These are phyloP conservation scores for Arachis monticola DNA, from an alignment of 331 rosid genomes.

Conservation along the genomic window DNA sequence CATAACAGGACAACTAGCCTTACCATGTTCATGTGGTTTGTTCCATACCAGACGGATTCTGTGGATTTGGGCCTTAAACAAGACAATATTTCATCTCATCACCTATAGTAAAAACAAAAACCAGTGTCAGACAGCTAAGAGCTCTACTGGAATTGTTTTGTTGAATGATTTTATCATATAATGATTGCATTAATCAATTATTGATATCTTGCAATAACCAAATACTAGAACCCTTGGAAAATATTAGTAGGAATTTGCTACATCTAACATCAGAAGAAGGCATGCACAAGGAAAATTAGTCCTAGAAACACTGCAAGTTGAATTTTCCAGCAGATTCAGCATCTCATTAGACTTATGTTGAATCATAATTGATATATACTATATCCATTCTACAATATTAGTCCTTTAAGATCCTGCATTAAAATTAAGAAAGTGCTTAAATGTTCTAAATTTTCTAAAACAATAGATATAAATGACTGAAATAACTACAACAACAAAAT, in stretches of 20 bases:
- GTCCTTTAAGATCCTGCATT: no score
- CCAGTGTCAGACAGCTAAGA: conserved; percentile 35
- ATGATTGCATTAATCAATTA: not conserved
- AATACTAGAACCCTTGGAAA: not conserved
- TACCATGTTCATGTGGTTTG: conserved; percentile 39
- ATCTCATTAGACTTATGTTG: no score
- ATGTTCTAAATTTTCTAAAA: no score
- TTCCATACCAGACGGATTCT: conserved; percentile 24
- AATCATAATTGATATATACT: not conserved
- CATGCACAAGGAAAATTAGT: no score
- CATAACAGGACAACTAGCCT: conserved; percentile 21
- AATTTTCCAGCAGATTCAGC: no score
- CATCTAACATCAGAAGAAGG: no score
- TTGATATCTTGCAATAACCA: not conserved
- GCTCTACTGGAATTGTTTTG: not conserved
- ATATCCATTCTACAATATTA: no score
- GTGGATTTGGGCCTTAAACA: conserved; percentile 33
- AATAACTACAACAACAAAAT: no score
- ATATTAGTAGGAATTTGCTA: no score
- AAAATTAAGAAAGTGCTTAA: no score
- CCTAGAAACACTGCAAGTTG: no score
- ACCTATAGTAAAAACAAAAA: conserved; percentile 14
- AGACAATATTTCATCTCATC: conserved; percentile 36
- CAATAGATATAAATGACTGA: no score
- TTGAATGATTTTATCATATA: not conserved